Evolutionary conservation across 2,329 filamentous ascomycete species (phyloP).

Genomic region (Alternaria longipes): DNA sequence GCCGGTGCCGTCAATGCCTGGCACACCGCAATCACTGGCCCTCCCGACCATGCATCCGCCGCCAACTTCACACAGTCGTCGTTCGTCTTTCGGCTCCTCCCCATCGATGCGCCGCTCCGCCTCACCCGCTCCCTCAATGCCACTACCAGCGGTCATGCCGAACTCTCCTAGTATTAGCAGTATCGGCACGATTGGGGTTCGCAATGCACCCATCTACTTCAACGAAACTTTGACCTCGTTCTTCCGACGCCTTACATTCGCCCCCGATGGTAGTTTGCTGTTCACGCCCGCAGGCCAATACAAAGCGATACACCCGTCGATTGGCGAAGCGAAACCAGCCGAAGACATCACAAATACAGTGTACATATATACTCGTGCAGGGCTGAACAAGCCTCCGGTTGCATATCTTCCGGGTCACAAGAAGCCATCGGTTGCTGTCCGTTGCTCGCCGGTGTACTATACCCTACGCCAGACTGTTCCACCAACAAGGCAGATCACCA

Average conservation of each 20-base stretch:
- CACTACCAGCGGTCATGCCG: slow-evolving; percentile 93
- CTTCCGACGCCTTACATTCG: slow-evolving; percentile 91
- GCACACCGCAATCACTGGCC: slow-evolving; percentile 88
- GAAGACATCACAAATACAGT: slow-evolving; percentile 97
- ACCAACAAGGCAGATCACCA: slow-evolving; percentile 85
- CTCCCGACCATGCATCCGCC: slow-evolving; percentile 93
- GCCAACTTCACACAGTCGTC: slow-evolving; percentile 86
- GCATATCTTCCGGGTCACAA: slow-evolving; percentile 96
- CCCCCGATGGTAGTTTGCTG: slow-evolving; percentile 91
- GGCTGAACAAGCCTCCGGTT: slow-evolving; percentile 95
- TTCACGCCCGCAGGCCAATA: slow-evolving; percentile 96
- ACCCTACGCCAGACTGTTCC: slow-evolving; percentile 73
- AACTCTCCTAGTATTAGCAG: slow-evolving; percentile 83
- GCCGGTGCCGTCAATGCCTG: slow-evolving; percentile 88
- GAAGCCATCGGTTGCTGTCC: slow-evolving; percentile 95
- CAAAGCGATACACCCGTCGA: slow-evolving; percentile 76
- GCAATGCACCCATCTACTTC: slow-evolving; percentile 90
- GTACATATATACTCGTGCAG: slow-evolving; percentile 95
- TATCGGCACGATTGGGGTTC: slow-evolving; percentile 58
- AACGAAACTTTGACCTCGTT: slow-evolving; percentile 98
- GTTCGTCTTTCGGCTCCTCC: slow-evolving; percentile 88
- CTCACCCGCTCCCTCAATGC: slow-evolving; percentile 92
- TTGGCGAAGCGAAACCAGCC: slow-evolving; percentile 73
- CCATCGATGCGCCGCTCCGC: slow-evolving; percentile 83
- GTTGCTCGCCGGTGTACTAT: slow-evolving; percentile 91